phyloP scores from a whole-genome alignment of 2,329 filamentous ascomycete genomes.

The Trichophyton rubrum region DNA sequence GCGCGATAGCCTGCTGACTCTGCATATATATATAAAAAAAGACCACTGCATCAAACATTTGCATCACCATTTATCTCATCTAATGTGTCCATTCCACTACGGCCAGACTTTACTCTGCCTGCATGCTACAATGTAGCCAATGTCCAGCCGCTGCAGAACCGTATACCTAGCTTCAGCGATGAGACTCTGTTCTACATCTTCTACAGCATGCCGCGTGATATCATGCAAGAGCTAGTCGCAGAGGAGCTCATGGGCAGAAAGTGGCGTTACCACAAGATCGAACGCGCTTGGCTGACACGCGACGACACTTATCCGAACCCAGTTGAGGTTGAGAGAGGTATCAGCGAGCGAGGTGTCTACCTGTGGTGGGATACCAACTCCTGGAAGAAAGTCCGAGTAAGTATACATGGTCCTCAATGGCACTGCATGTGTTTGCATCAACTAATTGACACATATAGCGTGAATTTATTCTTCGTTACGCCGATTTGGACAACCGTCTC shows the following conservation, averaged over 20 bases:
- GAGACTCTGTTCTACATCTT: conserved; percentile 60
- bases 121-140: conserved; percentile 54
- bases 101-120: conserved; percentile 52
- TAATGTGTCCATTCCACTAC: conserved; percentile 43
- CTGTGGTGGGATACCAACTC: conserved; percentile 38
- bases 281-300: conserved; percentile 40
- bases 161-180: conserved; percentile 47
- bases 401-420: conserved; percentile 9
- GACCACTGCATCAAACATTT: conserved; percentile 51
- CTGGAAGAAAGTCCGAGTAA: conserved; percentile 39
- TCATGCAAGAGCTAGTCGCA: conserved; percentile 54
- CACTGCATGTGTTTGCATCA: neutral
- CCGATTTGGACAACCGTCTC: conserved; percentile 37
- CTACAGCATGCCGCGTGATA: conserved; percentile 54
- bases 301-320: conserved; percentile 37
- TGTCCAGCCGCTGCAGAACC: conserved; percentile 48
- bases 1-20: neutral
- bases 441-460: conserved; percentile 21
- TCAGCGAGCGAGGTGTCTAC: conserved; percentile 40
- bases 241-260: conserved; percentile 46
- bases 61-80: conserved; percentile 50
- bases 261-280: conserved; percentile 42
- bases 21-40: conserved; percentile 19
- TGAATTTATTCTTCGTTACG: conserved; percentile 39
- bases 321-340: conserved; percentile 36